A percentile compares a stretch with the other conserved stretches of the same genome.
These are phyloP conservation scores for Saccharomycopsis javanensis DNA, from an alignment of 805 yeast genomes.

Conservation along the genomic window DNA sequence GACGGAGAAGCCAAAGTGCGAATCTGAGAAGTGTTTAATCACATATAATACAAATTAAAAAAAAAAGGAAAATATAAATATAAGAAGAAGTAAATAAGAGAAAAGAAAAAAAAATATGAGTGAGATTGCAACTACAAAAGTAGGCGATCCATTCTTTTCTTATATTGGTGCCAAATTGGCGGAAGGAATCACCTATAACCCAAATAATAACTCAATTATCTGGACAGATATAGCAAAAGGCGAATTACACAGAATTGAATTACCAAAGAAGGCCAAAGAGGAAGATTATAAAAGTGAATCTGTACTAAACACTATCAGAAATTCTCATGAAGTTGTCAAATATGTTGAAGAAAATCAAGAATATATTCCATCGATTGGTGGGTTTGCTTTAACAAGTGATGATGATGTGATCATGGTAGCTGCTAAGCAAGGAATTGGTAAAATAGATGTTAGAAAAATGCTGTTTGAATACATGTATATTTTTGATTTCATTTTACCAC, in stretches of 20 bases:
- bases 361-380: slow-evolving; percentile 40
- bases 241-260: slow-evolving; percentile 29
- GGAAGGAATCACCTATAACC: slow-evolving; percentile 49
- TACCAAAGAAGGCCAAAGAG: slow-evolving; percentile 19
- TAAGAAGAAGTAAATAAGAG: too few species aligned
- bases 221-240: slow-evolving; percentile 40
- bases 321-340: slow-evolving; percentile 14
- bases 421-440: slow-evolving; percentile 54
- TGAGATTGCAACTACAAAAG: background rate
- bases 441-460: slow-evolving; percentile 35
- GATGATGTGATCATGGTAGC: slow-evolving; percentile 51
- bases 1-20: too few species aligned
- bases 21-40: too few species aligned
- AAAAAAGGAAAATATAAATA: too few species aligned
- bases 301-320: slow-evolving; percentile 12
- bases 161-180: slow-evolving; percentile 33
- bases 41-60: background rate
- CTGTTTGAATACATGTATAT: slow-evolving; percentile 30
- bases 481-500: slow-evolving; percentile 31
- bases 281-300: slow-evolving; percentile 8
- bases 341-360: slow-evolving; percentile 10
- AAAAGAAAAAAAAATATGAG: background rate
- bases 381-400: slow-evolving; percentile 54
- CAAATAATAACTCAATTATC: slow-evolving; percentile 36
- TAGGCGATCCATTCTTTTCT: background rate